Base-by-base conservation (phyloP, 768 basidiomycete species). In the Trichaptum fuscoviolaceum region DNA sequence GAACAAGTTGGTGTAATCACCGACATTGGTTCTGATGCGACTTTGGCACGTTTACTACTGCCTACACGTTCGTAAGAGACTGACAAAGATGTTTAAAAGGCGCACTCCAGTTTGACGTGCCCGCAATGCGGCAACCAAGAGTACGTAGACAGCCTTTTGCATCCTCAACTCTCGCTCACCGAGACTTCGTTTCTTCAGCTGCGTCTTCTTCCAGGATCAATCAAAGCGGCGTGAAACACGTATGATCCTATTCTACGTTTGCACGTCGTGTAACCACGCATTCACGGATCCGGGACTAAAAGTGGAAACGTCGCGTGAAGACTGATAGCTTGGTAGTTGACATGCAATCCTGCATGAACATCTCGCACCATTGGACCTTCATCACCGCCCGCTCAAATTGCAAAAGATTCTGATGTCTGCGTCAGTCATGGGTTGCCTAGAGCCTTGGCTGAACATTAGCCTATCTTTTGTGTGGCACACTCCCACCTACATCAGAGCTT, bases 131-230 rank as follows among this genome's bases (percentile, higher is more conserved):
- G 88, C 42, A 81, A 91, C 69, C 87, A 91, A 71, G 93, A 95
- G 93, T 95, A 74, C 70, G 90, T 80, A n/a, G 36, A 25, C 35
- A 61, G 30, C 61, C 35, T 58, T 20, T 59, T n/a, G 57, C 58
- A 18, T 30, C 59, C 25, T 35, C 58, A 34, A 57, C 61, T 57
- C 60, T 36, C 59, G 59, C 25, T 57, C 64, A 52, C 67, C 62
- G 30, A 69, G 61, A 65, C 35, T 63, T 27, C 64, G 65, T 66
- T 23, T 60, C 63, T 68, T n/a, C 72, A 99, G 96, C 73, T 87
- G 93, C 63, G 96, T 99, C 5, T 87, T 92, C 74, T 99, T 91
- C 76, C 96, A 98, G 77, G 96, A 98, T 77, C 96, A 99, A 75
- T 97, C 95, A 20, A 96, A 96, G 75, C 89, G 96, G 65, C 94